Percentiles rank a stretch among this genome's conserved stretches.
Conservation (phyloP, 2,329 filamentous ascomycete species). For the Cladorrhinum sp. region DNA sequence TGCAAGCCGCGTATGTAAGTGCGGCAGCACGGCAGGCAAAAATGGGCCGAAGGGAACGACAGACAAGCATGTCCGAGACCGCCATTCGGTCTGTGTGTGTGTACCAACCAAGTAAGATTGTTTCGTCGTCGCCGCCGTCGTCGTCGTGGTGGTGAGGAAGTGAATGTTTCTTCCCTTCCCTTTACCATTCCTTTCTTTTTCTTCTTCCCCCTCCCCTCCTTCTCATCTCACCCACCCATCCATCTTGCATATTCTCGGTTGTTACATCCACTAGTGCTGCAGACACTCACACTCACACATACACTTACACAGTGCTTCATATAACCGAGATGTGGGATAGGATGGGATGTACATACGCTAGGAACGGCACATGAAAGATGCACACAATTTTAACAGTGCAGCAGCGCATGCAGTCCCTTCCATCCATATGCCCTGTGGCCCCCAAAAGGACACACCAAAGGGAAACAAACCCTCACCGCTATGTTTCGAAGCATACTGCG, state of each 20-base stretch:
- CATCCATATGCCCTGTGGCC: too few relatives aligned
- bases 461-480: not conserved
- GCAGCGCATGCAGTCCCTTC: too few relatives aligned
- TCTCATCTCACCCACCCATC: not conserved
- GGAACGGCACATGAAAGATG: too few relatives aligned
- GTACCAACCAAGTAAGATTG: not conserved
- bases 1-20: not conserved
- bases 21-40: not conserved
- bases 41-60: not conserved
- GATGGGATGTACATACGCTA: not conserved
- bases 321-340: not conserved
- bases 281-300: not conserved
- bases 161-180: too few relatives aligned
- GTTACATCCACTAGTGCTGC: not conserved
- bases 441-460: not conserved
- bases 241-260: not conserved
- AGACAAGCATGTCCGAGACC: not conserved
- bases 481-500: too few relatives aligned
- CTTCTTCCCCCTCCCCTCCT: not conserved
- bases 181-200: not conserved
- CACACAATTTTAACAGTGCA: too few relatives aligned
- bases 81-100: constrained; percentile 3
- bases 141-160: too few relatives aligned
- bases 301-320: not conserved
- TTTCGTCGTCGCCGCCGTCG: too few relatives aligned